These are phyloP conservation scores for Hymenochaete sp. DNA, from an alignment of 1,284 basidiomycete genomes.

Conservation along the genomic window DNA sequence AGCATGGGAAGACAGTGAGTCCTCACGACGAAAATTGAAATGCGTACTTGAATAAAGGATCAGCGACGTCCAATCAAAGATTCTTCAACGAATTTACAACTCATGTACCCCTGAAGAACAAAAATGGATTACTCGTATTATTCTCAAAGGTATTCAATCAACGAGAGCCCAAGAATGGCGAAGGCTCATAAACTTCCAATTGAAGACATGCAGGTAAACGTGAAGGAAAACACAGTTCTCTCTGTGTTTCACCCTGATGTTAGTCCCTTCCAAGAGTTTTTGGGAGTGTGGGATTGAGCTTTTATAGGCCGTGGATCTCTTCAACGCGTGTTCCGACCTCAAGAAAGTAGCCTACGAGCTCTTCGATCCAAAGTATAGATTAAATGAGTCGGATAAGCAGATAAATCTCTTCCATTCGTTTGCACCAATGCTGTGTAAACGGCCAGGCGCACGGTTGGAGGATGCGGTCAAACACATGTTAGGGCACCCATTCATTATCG, in stretches of 20 bases:
- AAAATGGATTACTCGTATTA: slow-evolving; percentile 86
- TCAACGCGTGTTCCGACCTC: slow-evolving; percentile 90
- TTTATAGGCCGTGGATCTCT: slow-evolving; percentile 58
- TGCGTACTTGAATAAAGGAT: background rate
- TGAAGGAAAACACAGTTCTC: slow-evolving; percentile 85
- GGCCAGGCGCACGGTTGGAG: slow-evolving; percentile 70
- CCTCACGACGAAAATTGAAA: background rate
- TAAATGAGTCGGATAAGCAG: slow-evolving; percentile 70
- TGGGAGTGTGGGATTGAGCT: background rate
- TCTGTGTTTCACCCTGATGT: slow-evolving; percentile 82
- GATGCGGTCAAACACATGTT: slow-evolving; percentile 80
- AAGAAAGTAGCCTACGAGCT: slow-evolving; percentile 84
- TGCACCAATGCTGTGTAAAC: slow-evolving; percentile 87
- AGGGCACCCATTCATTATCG: slow-evolving; percentile 69
- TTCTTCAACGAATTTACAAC: slow-evolving; percentile 71
- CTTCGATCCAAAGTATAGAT: slow-evolving; percentile 52
- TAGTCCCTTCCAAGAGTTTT: background rate
- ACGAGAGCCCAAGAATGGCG: background rate
- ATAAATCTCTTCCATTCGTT: slow-evolving; percentile 79
- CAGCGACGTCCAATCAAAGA: slow-evolving; percentile 67
- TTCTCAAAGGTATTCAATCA: slow-evolving; percentile 67
- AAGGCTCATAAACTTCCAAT: background rate
- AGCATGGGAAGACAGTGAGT: slow-evolving; percentile 60
- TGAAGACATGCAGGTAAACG: slow-evolving; percentile 68
- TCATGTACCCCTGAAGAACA: slow-evolving; percentile 76